Evolutionary conservation across 495 filamentous ascomycete genomes (phyloP).

Genomic region (Aspergillus campestris): DNA sequence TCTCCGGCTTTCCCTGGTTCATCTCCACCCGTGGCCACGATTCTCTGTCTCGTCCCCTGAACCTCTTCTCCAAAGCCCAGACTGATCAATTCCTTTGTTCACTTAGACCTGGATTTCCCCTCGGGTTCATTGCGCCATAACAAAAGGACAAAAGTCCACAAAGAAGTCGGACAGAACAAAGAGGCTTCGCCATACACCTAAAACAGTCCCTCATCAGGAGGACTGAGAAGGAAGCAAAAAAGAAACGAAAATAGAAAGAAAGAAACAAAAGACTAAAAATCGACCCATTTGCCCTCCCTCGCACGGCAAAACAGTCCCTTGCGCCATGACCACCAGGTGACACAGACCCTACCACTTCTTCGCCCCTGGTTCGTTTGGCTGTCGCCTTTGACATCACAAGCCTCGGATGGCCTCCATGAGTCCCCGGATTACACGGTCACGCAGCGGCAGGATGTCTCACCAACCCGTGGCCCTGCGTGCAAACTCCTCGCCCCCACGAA

Average conservation of each 20-base stretch:
- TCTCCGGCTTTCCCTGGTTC: slow-evolving; percentile 5
- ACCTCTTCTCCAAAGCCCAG: neutral
- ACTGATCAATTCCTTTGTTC: too few species aligned
- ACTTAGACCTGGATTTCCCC: too few species aligned
- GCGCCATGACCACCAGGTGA: slow-evolving; percentile 13
- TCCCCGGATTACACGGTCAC: slow-evolving; percentile 9
- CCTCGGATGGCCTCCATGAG: slow-evolving; percentile 1
- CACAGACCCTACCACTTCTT: neutral
- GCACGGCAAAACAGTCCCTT: neutral
- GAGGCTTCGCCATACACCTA: too few species aligned
- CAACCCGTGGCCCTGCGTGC: slow-evolving; percentile 14
- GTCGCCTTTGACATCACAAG: slow-evolving; percentile 1
- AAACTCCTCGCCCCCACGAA: slow-evolving; percentile 35
- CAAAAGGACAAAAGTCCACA: too few species aligned
- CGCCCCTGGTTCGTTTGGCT: neutral
- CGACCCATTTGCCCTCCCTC: too few species aligned
- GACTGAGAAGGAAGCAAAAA: too few species aligned
- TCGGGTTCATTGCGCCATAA: too few species aligned
- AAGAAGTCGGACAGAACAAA: too few species aligned
- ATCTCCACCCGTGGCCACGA: neutral
- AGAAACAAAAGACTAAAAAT: too few species aligned
- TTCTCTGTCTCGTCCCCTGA: neutral
- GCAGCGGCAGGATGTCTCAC: slow-evolving; percentile 27
- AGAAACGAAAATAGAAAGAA: too few species aligned
- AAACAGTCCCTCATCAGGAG: too few species aligned